phyloP scores from a whole-genome alignment of 352 stramenopile genomes.

The Pythium utonaiense region DNA sequence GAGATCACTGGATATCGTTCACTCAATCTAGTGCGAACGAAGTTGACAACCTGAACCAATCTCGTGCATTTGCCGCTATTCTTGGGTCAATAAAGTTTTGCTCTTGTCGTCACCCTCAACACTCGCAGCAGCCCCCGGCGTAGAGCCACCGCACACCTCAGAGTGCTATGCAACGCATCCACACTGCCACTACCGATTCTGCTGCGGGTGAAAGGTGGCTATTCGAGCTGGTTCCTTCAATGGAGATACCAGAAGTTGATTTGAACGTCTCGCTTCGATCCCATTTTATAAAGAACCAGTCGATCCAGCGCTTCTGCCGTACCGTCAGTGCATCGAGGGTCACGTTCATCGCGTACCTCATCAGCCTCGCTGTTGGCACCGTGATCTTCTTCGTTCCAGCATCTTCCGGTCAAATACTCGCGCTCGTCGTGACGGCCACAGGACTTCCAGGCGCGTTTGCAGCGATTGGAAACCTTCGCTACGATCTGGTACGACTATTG shows the following conservation, averaged over 20 bases:
- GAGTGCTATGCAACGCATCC: no score
- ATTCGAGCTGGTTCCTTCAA: background rate
- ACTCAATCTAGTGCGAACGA: no score
- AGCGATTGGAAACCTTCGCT: slow-evolving; percentile 8
- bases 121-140: no score
- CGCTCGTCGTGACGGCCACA: background rate
- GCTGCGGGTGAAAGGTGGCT: background rate
- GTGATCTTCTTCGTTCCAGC: slow-evolving; percentile 6
- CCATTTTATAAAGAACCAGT: background rate
- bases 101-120: no score
- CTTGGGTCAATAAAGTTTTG: no score
- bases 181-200: background rate
- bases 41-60: no score
- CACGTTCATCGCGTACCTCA: background rate
- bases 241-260: background rate
- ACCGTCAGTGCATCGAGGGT: background rate
- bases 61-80: no score
- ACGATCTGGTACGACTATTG: slow-evolving; percentile 11
- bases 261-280: background rate
- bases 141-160: no score
- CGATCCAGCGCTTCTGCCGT: background rate
- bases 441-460: slow-evolving; percentile 6
- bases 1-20: no score
- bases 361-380: background rate
- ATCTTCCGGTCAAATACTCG: background rate